phyloP scores from a whole-genome alignment of 345 rosid species.

The Rhizophora mangle region DNA sequence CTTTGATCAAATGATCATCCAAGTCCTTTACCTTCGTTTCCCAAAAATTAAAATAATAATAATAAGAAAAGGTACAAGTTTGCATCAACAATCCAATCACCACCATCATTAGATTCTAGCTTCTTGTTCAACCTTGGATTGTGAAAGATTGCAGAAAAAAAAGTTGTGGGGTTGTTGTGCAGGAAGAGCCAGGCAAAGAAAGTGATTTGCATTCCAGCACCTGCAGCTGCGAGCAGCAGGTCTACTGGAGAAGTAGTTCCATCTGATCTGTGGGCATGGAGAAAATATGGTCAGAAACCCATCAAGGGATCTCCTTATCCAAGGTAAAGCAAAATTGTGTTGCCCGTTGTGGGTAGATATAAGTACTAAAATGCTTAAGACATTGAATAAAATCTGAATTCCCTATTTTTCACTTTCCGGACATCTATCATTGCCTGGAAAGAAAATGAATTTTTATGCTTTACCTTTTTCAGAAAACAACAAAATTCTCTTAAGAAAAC shows the following conservation, averaged over 20 bases:
- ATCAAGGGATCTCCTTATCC: conserved; percentile 31
- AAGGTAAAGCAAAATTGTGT: conserved; percentile 6
- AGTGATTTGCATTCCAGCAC: conserved; percentile 35
- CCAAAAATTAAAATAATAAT: too few species aligned
- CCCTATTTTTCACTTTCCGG: not conserved
- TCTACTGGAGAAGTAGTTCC: conserved; percentile 31
- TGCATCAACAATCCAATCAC: not conserved
- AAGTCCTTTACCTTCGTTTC: too few species aligned
- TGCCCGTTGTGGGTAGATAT: not conserved
- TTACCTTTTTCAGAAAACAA: not conserved
- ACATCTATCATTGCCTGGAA: not conserved
- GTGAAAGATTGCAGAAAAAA: not conserved
- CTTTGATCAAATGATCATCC: too few species aligned
- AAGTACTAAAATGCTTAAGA: not conserved
- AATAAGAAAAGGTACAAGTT: too few species aligned
- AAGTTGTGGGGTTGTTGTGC: not conserved
- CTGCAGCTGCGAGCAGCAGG: conserved; percentile 27
- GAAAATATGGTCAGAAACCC: conserved; percentile 32
- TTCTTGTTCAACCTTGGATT: not conserved
- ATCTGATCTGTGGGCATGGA: conserved; percentile 34
- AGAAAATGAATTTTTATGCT: not conserved
- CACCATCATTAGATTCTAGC: not conserved
- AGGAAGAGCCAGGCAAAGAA: conserved; percentile 34
- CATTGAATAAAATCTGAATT: conserved; percentile 11
- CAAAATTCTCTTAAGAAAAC: not conserved